Percentiles rank a stretch among this genome's conserved stretches.
phyloP scores from a whole-genome alignment of 2,329 filamentous ascomycete genomes.

The Tricladium varicosporioides region DNA sequence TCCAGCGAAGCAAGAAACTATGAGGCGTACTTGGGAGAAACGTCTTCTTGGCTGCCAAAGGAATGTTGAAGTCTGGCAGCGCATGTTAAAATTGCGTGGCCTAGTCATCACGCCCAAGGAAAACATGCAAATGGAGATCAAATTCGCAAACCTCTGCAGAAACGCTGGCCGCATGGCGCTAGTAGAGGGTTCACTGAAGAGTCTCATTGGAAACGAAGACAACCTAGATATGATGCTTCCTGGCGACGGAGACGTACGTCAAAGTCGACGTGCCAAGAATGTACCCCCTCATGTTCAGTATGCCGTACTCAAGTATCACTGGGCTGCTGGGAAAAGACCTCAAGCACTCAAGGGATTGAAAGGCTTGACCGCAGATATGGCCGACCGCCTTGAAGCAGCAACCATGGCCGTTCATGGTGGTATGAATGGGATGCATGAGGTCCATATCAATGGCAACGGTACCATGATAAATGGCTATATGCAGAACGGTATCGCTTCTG shows the following conservation, averaged over 20 bases:
- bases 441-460: slow-evolving; percentile 44
- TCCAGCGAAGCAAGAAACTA: slow-evolving; percentile 81
- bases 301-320: slow-evolving; percentile 95
- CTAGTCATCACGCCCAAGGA: slow-evolving; percentile 89
- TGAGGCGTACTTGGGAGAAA: slow-evolving; percentile 94
- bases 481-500: slow-evolving; percentile 42
- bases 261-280: slow-evolving; percentile 18
- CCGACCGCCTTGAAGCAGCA: slow-evolving; percentile 34
- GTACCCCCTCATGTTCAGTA: slow-evolving; percentile 77
- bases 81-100: slow-evolving; percentile 92
- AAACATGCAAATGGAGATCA: slow-evolving; percentile 99
- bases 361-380: slow-evolving; percentile 59
- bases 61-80: slow-evolving; percentile 97
- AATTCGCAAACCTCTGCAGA: slow-evolving; percentile 95
- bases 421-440: slow-evolving; percentile 28
- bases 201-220: slow-evolving; percentile 73
- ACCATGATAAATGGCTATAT: slow-evolving; percentile 12
- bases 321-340: slow-evolving; percentile 75
- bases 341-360: slow-evolving; percentile 58
- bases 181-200: slow-evolving; percentile 91
- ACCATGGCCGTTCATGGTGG: slow-evolving; percentile 27
- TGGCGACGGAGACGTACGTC: slow-evolving; percentile 20
- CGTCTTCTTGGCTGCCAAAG: slow-evolving; percentile 92
- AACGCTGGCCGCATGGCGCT: slow-evolving; percentile 94
- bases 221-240: slow-evolving; percentile 60